Base-by-base conservation (phyloP, 768 basidiomycete genomes). In the Mycena olivaceomarginata region DNA sequence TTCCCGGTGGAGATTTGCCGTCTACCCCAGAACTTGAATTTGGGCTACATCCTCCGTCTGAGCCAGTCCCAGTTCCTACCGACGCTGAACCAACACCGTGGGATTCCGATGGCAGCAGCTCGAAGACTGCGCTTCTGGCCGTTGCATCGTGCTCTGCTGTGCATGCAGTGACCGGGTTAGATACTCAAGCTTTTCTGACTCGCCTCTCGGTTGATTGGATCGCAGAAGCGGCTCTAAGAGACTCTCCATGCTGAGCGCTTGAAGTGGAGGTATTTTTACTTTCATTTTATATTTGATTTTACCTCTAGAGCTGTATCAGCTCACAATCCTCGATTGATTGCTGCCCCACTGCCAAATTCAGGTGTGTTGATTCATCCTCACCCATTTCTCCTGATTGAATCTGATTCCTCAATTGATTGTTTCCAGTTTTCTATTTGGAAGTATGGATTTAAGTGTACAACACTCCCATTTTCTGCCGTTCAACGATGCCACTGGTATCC, bases 171-270 rank as follows among this genome's bases (percentile, higher is more conserved):
- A 92, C 93, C 22, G 92, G 93, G 31, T 84, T 95, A 75, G 93
- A 96, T 80, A 87, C 88, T 68, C 87, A 92, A 60, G 85, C 84
- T 4, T 83, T 97, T 51, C 77, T 90, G 48, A 89, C 89, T 51
- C 89, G 92, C 64, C 86, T 96, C 40, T 88, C 89, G 6, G 81
- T 82, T 5, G 85, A 87, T 39, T 98, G 97, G 97, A 92, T 94
- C 6, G 91, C 94, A 10, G 92, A 96, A 70, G 85, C 88, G 13
- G 96, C 96, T 39, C 85, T 97, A 53, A 91, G 88, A 80, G 93
- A 95, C 74, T 94, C n/a, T n/a, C n/a, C n/a, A n/a, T n/a, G n/a
- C n/a, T n/a, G n/a, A n/a, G n/a, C n/a, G n/a, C n/a, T n/a, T n/a
- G n/a, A n/a, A n/a, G n/a, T n/a, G n/a, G n/a, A n/a, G n/a, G 97